Conservation (phyloP, 2,329 filamentous ascomycete genomes). For the Diaporthe sp. region DNA sequence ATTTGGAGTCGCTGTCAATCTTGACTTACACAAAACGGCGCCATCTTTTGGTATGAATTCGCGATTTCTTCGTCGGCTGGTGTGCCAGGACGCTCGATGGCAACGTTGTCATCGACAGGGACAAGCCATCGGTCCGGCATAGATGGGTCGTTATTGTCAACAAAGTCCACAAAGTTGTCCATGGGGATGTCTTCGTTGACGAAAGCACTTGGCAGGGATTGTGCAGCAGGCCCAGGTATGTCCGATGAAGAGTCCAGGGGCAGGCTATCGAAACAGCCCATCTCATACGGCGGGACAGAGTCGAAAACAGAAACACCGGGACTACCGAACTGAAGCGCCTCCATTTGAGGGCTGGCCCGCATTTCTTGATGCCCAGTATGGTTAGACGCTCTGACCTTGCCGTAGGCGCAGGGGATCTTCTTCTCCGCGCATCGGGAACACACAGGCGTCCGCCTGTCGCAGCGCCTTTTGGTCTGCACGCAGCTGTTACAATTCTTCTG, state of each 20-base stretch:
- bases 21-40: background rate
- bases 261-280: background rate
- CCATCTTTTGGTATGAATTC: conserved; percentile 4
- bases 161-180: background rate
- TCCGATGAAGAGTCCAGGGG: background rate
- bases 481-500: conserved; percentile 55
- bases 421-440: conserved; percentile 56
- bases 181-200: background rate
- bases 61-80: conserved; percentile 15
- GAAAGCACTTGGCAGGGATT: background rate
- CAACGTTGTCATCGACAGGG: background rate
- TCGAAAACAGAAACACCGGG: background rate
- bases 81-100: background rate
- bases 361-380: too few species aligned
- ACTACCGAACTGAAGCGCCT: background rate
- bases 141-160: background rate
- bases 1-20: fast-evolving
- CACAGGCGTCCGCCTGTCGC: conserved; percentile 53
- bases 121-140: background rate
- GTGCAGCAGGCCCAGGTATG: background rate
- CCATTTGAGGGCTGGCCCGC: too few species aligned
- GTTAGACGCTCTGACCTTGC: conserved; percentile 28
- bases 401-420: conserved; percentile 50
- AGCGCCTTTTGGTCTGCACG: conserved; percentile 55
- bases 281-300: background rate